Base-by-base conservation (phyloP, 208 protist genomes). In the Lotmaria passim region DNA sequence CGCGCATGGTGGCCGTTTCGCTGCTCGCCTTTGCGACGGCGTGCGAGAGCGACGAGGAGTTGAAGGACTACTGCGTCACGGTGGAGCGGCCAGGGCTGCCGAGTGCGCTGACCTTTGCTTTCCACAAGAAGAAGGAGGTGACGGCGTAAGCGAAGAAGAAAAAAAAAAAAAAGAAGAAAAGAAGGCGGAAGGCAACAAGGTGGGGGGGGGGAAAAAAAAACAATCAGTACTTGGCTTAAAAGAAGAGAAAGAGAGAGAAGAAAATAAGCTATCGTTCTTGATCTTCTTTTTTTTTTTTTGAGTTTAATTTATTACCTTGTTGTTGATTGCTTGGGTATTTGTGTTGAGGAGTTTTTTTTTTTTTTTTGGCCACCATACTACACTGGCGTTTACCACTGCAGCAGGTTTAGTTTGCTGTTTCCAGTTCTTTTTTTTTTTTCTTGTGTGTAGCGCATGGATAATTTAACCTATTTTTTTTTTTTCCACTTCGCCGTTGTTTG, bases 41-140 rank as follows among this genome's bases (percentile, higher is more conserved):
- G n/a, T 89, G 82, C 69, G 80, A 83, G 43, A 72, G 79, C 60
- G 69, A 73, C n/a, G 73, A 85, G 59, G 56, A 62, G 43, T 60
- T 90, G 48, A 73, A 73, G 69, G 72, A 65, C n/a, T 83, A 88
- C 72, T 67, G 69, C 33, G 87, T 66, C 28, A 69, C 44, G 3
- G 69, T 93, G 17, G 83, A 89, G 59, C 75, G 75, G 11, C 81
- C 81, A 6, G 81, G 78, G 10, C 50, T 85, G 50, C 74, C 78
- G n/a, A 59, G 77, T 19, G 70, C 86, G 24, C 64, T 88, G 28
- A 71, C 60, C 24, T 85, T 89, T 53, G 53, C 78, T 23, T 62
- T 93, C 36, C 78, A 73, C 69, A 85, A 82, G 79, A 84, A 78
- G 69, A 69, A 73, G 62, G 62, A 64, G 44, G 43, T 10, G 11